Evolutionary conservation across 108 stramenopile genomes (phyloP).

Genomic region (Skeletonema potamos): DNA sequence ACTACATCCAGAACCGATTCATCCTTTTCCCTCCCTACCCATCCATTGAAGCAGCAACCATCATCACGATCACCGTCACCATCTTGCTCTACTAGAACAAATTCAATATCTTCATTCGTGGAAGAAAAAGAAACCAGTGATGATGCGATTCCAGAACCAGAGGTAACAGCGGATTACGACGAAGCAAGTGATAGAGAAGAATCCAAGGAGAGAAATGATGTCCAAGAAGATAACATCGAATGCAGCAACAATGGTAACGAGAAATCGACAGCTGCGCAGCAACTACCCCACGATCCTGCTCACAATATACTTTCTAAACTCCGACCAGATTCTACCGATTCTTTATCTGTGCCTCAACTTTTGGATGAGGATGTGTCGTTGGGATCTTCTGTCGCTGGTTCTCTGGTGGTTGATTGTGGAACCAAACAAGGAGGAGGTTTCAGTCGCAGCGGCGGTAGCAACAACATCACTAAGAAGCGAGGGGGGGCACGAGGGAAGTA

Average conservation of each 20-base stretch:
- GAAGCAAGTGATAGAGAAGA: not conserved
- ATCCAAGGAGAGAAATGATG: not conserved
- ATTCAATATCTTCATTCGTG: slow-evolving; percentile 1
- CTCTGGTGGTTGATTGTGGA: slow-evolving; percentile 7
- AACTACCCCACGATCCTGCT: not conserved
- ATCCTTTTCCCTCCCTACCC: not conserved
- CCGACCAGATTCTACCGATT: slow-evolving; percentile 29
- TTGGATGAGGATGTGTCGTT: slow-evolving; percentile 24
- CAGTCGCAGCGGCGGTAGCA: not conserved
- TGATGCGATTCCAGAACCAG: not conserved
- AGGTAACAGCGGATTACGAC: not conserved
- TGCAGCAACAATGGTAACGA: not conserved
- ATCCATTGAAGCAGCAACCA: not conserved
- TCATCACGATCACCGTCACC: not conserved
- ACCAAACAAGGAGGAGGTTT: not conserved
- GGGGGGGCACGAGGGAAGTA: not conserved
- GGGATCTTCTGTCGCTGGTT: slow-evolving; percentile 21
- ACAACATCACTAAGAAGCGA: slow-evolving; percentile 9
- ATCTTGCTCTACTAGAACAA: not conserved
- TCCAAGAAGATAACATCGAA: not conserved
- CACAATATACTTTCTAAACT: slow-evolving; percentile 3
- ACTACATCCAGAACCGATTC: not conserved
- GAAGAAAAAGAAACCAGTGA: not conserved
- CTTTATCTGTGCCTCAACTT: slow-evolving; percentile 22
- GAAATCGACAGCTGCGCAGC: not conserved